A percentile compares a stretch with the other conserved stretches of the same genome.
These are phyloP conservation scores for Annulohypoxylon maeteangense DNA, from an alignment of 495 filamentous ascomycete genomes.

Conservation along the genomic window DNA sequence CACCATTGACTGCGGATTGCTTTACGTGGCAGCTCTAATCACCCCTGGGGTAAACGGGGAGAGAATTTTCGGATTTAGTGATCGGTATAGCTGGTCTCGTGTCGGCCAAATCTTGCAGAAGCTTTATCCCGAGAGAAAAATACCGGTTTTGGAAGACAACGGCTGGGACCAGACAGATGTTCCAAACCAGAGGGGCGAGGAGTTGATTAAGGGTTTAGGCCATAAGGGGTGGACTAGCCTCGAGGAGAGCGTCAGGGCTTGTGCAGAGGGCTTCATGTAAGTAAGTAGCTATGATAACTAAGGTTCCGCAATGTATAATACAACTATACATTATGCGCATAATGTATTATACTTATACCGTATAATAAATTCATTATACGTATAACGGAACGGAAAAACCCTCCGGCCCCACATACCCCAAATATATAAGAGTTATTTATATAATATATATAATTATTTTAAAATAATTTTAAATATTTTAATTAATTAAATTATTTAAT, in stretches of 20 bases:
- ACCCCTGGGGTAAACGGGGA: conserved; percentile 44
- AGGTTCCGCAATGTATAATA: background rate
- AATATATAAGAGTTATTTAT: too few relatives aligned
- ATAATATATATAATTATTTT: too few relatives aligned
- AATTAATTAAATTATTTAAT: too few relatives aligned
- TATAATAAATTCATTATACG: too few relatives aligned
- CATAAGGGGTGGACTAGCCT: conserved; percentile 49
- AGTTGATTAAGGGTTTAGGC: conserved; percentile 48
- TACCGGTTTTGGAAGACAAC: conserved; percentile 39
- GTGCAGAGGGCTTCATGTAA: conserved; percentile 16
- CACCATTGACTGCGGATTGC: conserved; percentile 42
- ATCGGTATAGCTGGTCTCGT: conserved; percentile 48
- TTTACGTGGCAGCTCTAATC: conserved; percentile 49
- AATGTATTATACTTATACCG: too few relatives aligned
- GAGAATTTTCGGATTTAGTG: conserved; percentile 49
- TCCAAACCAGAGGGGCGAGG: conserved; percentile 45
- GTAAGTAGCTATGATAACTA: background rate
- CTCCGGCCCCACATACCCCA: too few relatives aligned
- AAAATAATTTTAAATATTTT: too few relatives aligned
- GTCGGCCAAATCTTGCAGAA: conserved; percentile 46
- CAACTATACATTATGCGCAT: too few relatives aligned
- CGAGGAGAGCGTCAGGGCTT: conserved; percentile 48
- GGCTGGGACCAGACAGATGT: conserved; percentile 51
- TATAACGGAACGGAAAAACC: too few relatives aligned
- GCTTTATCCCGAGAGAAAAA: conserved; percentile 45